Evolutionary conservation across 176 grass and related monocot genomes (phyloP), one percentile per base, ranked within the genome.

Genomic region (Puccinellia tenuiflora): DNA sequence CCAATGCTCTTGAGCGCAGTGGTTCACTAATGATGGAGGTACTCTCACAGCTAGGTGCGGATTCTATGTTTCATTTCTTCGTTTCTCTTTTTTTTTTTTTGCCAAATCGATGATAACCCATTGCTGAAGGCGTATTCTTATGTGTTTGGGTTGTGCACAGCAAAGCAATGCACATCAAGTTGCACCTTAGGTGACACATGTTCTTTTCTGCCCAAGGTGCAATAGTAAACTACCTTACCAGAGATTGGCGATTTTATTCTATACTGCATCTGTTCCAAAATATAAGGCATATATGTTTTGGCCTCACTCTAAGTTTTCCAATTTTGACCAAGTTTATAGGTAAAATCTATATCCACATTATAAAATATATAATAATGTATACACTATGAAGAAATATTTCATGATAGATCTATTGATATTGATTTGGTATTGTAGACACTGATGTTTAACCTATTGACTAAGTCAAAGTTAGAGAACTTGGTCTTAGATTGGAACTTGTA

Each of bases 41-140:
- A 84, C 88, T 98, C 34, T 91, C 90, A 82, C 96, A 98, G 70
- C 86, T 98, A 93, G 96, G 96, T 98, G 85, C 65, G 80, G 77
- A 61, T 60, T 83, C 64, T 84, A 66, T 74, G 25, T 88, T 88
- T 83, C 52, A 53, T 51, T 31, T 73, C 24, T 76, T 31, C 47
- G 38, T n/a, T 87, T 79, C 24, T 77, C 39, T 25, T 15, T 75
- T 35, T 59, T 51, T 67, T 82, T 85, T 25, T 76, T 55, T 75
- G 48, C 40, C 29, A 30, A 16, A 69, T 21, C 34, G 22, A 47
- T 79, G 63, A 48, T 5, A 48, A 85, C 29, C 7, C 31, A 40
- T 22, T 62, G n/a, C 31, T 74, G 26, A 74, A 74, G 26, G 71
- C 9, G 45, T 73, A 30, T 26, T 31, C 71, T 51, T 74, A 74